These are phyloP conservation scores for Globisporangium iwayamae DNA, from an alignment of 352 stramenopile species.

Conservation along the genomic window DNA sequence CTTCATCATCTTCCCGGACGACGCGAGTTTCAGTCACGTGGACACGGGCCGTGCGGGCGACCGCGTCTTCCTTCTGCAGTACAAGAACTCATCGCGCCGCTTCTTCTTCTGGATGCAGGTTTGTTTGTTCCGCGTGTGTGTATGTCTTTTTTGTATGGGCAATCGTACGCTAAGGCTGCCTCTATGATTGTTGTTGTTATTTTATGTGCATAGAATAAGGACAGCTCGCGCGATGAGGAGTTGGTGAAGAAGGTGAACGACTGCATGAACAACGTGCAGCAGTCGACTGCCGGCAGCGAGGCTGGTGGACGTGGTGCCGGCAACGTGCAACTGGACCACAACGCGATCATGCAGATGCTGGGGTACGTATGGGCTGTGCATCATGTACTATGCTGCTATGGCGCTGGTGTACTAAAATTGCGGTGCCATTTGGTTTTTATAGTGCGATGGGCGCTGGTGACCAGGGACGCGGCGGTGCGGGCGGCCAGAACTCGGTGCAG, in stretches of 20 bases:
- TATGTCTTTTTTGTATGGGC: neutral
- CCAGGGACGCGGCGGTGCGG: constrained; percentile 43
- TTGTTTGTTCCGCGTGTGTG: neutral
- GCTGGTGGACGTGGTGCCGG: constrained; percentile 25
- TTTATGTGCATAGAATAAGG: constrained; percentile 61
- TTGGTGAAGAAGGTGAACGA: constrained; percentile 87
- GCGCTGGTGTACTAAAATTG: neutral
- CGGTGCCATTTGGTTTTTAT: neutral
- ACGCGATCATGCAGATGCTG: constrained; percentile 91
- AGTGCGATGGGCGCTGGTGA: constrained; percentile 76
- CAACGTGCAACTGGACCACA: constrained; percentile 85
- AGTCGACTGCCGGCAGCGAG: constrained; percentile 29
- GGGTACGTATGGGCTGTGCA: constrained; percentile 27
- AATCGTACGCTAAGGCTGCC: neutral
- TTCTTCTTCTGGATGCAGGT: constrained; percentile 97
- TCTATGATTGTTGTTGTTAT: neutral
- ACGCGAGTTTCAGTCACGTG: constrained; percentile 85
- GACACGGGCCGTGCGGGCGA: constrained; percentile 84
- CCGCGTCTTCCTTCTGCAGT: constrained; percentile 91
- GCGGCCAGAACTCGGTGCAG: constrained; percentile 53
- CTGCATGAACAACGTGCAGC: constrained; percentile 83
- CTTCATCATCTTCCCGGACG: constrained; percentile 91
- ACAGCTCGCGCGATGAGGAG: constrained; percentile 84
- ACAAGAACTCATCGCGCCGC: constrained; percentile 88
- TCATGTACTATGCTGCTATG: neutral